Evolutionary conservation across 176 grass and related monocot species (phyloP).

Genomic region (Carex littledalei): DNA sequence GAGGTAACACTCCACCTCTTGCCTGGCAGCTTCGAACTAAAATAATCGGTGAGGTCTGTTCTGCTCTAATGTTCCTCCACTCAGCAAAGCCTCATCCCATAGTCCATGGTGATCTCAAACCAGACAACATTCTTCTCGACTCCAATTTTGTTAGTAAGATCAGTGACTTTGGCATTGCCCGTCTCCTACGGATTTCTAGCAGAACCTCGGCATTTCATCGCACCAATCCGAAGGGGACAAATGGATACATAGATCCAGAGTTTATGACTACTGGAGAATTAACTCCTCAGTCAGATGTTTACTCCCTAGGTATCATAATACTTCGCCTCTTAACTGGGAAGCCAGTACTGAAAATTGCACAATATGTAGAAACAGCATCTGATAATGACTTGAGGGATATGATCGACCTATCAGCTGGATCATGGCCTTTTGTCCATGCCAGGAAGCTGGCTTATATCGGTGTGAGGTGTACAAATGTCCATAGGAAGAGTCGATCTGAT

Average conservation of each 20-base stretch:
- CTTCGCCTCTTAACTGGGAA: conserved; percentile 42
- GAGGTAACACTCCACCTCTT: conserved; percentile 26
- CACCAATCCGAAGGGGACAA: conserved; percentile 37
- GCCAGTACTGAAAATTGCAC: conserved; percentile 19
- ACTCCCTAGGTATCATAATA: conserved; percentile 50
- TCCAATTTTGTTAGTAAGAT: conserved; percentile 49
- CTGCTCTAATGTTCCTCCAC: conserved; percentile 56
- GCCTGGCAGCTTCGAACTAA: conserved; percentile 42
- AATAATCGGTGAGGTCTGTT: conserved; percentile 47
- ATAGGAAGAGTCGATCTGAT: conserved; percentile 32
- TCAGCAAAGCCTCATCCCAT: conserved; percentile 38
- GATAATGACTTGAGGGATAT: conserved; percentile 28
- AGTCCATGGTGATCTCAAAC: conserved; percentile 56
- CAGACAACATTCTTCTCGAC: conserved; percentile 58
- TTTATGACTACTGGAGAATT: conserved; percentile 32
- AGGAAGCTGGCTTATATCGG: conserved; percentile 41
- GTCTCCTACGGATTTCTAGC: conserved; percentile 28
- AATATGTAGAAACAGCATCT: conserved; percentile 30
- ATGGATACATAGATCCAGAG: conserved; percentile 48
- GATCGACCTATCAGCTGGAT: conserved; percentile 46
- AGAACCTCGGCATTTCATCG: conserved; percentile 35
- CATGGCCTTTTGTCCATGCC: conserved; percentile 42
- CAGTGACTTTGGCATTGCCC: conserved; percentile 43
- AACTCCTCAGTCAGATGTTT: conserved; percentile 38
- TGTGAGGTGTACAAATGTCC: conserved; percentile 21